These are phyloP conservation scores for Chenopodium formosanum DNA, from an alignment of 148 eudicot genomes.

Conservation along the genomic window DNA sequence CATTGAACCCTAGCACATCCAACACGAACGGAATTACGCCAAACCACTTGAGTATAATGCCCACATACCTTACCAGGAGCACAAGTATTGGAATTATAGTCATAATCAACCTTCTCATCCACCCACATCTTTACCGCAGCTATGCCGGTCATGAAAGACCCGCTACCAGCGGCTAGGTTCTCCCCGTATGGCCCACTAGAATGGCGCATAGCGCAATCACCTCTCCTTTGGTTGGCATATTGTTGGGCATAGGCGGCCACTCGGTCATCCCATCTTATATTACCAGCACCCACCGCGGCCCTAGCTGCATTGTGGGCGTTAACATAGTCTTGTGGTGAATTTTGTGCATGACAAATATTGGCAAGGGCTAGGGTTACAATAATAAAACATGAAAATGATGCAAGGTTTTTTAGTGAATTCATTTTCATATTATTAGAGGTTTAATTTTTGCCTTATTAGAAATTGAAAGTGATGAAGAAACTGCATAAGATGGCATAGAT, in stretches of 20 bases:
- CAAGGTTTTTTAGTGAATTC: background rate
- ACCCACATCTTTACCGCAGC: slow-evolving; percentile 35
- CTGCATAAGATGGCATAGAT: no score
- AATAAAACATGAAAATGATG: background rate
- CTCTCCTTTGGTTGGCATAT: slow-evolving; percentile 32
- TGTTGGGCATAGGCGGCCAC: slow-evolving; percentile 37
- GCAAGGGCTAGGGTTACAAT: background rate
- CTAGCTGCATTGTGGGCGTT: slow-evolving; percentile 37
- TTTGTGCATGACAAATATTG: slow-evolving; percentile 30
- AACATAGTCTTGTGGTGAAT: slow-evolving; percentile 34
- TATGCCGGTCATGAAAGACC: slow-evolving; percentile 10
- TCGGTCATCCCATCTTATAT: slow-evolving; percentile 22
- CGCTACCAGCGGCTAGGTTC: slow-evolving; percentile 29
- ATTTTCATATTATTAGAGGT: no score
- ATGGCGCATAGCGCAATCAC: slow-evolving; percentile 32
- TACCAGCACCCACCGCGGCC: slow-evolving; percentile 32
- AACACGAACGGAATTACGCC: slow-evolving; percentile 37
- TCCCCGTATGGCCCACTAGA: slow-evolving; percentile 39
- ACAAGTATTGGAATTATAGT: slow-evolving; percentile 35
- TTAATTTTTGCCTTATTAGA: no score
- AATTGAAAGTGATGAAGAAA: no score
- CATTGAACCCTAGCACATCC: slow-evolving; percentile 54
- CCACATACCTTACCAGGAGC: slow-evolving; percentile 27
- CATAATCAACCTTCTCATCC: slow-evolving; percentile 29
- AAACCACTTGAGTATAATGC: slow-evolving; percentile 56